A percentile compares a stretch with the other conserved stretches of the same genome.
Evolutionary conservation across 2,329 filamentous ascomycete species (phyloP).

Genomic region (Diaporthe capsici): DNA sequence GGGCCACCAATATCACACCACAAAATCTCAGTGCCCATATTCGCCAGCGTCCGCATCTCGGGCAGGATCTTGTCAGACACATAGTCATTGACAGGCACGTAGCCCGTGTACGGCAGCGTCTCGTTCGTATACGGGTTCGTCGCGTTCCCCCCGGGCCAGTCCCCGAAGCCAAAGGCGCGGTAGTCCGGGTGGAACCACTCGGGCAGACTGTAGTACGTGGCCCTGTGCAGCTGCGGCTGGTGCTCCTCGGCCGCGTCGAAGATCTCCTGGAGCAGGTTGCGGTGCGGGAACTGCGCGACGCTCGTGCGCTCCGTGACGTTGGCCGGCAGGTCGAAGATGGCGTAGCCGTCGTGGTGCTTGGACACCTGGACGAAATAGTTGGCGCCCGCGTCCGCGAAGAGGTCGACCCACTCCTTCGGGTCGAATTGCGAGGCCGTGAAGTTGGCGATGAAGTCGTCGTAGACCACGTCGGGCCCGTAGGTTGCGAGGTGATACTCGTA

Average conservation of each 20-base stretch:
- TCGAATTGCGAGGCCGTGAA: conserved; percentile 42
- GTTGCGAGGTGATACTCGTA: conserved; percentile 44
- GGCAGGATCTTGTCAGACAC: conserved; percentile 57
- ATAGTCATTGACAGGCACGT: conserved; percentile 57
- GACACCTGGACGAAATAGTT: conserved; percentile 53
- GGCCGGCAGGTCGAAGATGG: conserved; percentile 58
- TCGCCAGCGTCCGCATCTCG: conserved; percentile 59
- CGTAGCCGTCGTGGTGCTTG: conserved; percentile 64
- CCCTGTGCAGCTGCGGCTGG: conserved; percentile 58
- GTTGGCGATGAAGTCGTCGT: conserved; percentile 53
- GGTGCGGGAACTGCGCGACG: conserved; percentile 55
- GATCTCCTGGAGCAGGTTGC: conserved; percentile 57
- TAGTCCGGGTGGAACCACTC: conserved; percentile 63
- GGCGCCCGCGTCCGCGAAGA: conserved; percentile 54
- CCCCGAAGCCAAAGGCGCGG: conserved; percentile 54
- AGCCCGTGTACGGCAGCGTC: conserved; percentile 59
- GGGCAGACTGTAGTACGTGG: conserved; percentile 60
- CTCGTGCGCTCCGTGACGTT: conserved; percentile 57
- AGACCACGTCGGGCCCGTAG: conserved; percentile 42
- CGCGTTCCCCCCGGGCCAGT: conserved; percentile 58
- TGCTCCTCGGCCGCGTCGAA: conserved; percentile 58
- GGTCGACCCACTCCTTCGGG: conserved; percentile 51
- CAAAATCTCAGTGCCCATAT: conserved; percentile 60
- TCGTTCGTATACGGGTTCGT: conserved; percentile 59
- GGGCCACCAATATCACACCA: conserved; percentile 63